A percentile compares a stretch with the other conserved stretches of the same genome.
These are phyloP conservation scores for Discostella stelligera DNA, from an alignment of 352 stramenopile genomes.

Conservation along the genomic window DNA sequence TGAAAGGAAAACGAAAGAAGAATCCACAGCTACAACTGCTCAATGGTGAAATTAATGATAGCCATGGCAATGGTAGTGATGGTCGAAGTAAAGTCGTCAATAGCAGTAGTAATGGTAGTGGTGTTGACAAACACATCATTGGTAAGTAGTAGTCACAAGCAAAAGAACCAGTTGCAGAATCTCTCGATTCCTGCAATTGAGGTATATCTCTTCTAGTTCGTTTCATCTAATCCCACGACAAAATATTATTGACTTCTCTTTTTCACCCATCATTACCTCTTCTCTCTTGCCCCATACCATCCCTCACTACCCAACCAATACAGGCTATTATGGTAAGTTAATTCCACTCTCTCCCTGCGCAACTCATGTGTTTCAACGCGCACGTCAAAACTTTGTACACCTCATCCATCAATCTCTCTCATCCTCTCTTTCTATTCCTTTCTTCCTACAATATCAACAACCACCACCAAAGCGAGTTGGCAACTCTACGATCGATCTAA, in stretches of 20 bases:
- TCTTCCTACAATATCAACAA: conserved; percentile 1
- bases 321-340: background rate
- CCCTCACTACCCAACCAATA: background rate
- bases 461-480: conserved; percentile 36
- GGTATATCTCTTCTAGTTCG: too few species aligned
- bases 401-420: background rate
- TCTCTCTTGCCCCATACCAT: background rate
- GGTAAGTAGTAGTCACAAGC: background rate
- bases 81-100: too few species aligned
- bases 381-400: background rate
- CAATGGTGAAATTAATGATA: background rate
- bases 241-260: too few species aligned
- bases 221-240: too few species aligned
- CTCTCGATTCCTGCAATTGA: too few species aligned
- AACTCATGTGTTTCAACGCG: too few species aligned
- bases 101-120: background rate
- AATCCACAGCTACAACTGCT: background rate
- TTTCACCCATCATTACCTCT: background rate
- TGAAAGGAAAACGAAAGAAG: background rate
- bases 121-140: background rate
- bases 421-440: background rate
- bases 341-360: too few species aligned
- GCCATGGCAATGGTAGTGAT: background rate
- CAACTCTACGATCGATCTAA: conserved; percentile 44
- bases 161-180: background rate